Evolutionary conservation across 208 protist genomes (phyloP).

Genomic region (Trypanosoma melophagium): DNA sequence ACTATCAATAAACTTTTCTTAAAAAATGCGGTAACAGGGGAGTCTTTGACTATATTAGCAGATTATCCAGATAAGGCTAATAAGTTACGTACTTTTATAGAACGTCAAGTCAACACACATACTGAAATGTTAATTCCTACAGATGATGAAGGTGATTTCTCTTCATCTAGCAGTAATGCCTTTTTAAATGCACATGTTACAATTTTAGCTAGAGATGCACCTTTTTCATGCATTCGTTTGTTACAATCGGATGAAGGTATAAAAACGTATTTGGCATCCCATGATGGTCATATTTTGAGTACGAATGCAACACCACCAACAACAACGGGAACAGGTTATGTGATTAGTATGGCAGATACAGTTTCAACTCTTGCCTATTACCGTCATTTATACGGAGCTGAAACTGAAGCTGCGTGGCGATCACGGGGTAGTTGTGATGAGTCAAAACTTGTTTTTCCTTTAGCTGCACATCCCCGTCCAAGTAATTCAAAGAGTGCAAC

Average conservation of each 20-base stretch:
- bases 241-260: constrained; percentile 51
- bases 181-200: constrained; percentile 84
- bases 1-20: constrained; percentile 79
- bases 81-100: constrained; percentile 65
- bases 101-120: constrained; percentile 63
- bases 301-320: constrained; percentile 8
- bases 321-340: constrained; percentile 59
- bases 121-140: constrained; percentile 74
- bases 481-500: constrained; percentile 40
- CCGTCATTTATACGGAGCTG: constrained; percentile 55
- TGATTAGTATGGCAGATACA: constrained; percentile 80
- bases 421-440: constrained; percentile 10
- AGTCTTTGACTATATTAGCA: constrained; percentile 74
- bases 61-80: constrained; percentile 39
- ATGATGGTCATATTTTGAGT: constrained; percentile 32
- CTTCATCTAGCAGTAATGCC: constrained; percentile 30
- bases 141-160: constrained; percentile 55
- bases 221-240: constrained; percentile 68
- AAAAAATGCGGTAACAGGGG: constrained; percentile 85
- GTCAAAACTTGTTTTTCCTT: constrained; percentile 54
- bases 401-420: constrained; percentile 22
- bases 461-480: constrained; percentile 52
- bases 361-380: constrained; percentile 77
- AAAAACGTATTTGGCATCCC: constrained; percentile 49
- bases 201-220: constrained; percentile 79